Evolutionary conservation across 148 eudicot genomes (phyloP), one percentile per base, ranked within the genome.

Genomic region (Limonium bicolor): DNA sequence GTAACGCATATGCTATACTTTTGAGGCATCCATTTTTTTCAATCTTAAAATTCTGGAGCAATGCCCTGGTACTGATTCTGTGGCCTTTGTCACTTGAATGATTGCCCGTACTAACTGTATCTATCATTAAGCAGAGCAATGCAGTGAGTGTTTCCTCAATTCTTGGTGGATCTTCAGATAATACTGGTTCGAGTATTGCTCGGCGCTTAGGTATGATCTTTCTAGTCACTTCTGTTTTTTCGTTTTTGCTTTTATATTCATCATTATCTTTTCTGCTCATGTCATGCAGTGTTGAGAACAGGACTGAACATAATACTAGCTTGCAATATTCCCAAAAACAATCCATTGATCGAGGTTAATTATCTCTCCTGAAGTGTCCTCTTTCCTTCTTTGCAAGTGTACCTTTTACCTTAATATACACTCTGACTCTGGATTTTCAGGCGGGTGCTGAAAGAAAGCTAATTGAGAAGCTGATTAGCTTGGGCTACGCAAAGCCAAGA

Each of bases 171-270:
- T 55, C 76, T 57, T 73, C 94, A 68, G 96, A 87, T 67, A 86
- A 82, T 55, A 71, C 80, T 47, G 96, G 94, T 41, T 69, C 85
- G 46, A 70, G 94, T 56, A 71, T 82, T 48, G 90, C 96, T 43
- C 86, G 86, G 37, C 71, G 96, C 27, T 55, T 82, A 68, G 96
- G 96, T 76, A 56, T n/a, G n/a, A n/a, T n/a, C n/a, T n/a, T n/a
- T n/a, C n/a, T n/a, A n/a, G n/a, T n/a, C n/a, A n/a, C n/a, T n/a
- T n/a, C n/a, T n/a, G n/a, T n/a, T n/a, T n/a, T n/a, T n/a, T n/a
- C n/a, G 23, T 21, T 21, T 10, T 20, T 39, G 7, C 11, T 3
- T 17, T 7, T 17, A 20, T 21, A 13, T 39, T 14, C 43, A 39
- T 19, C 11, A 18, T 18, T 29, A 29, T n/a, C 33, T n/a, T n/a